phyloP scores from a whole-genome alignment of 306 rosid genomes.

The Cucurbita maxima region DNA sequence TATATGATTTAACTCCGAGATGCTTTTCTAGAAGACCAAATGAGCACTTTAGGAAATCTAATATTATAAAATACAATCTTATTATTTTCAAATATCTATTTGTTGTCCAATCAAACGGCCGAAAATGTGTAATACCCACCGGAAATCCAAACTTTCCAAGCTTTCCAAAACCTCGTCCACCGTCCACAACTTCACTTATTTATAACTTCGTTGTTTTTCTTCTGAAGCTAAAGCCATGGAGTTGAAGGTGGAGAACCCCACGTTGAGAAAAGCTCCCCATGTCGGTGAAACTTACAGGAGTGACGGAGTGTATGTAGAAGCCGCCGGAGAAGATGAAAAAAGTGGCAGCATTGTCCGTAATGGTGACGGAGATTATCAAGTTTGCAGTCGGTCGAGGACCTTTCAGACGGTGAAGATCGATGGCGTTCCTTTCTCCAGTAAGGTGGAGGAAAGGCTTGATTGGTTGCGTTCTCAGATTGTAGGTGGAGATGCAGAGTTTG shows the following conservation, averaged over 20 bases:
- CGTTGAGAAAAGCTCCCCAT: background rate
- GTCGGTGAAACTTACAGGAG: background rate
- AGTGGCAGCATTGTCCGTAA: background rate
- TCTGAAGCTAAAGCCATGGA: background rate
- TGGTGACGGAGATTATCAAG: background rate
- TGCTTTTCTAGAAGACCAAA: no score
- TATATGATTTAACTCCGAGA: no score
- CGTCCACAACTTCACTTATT: background rate
- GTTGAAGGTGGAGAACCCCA: conserved; percentile 1
- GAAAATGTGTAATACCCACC: background rate
- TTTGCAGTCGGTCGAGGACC: background rate
- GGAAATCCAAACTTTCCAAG: background rate
- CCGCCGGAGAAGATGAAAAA: background rate
- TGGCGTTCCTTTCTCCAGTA: background rate
- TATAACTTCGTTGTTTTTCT: background rate
- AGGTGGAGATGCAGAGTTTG: conserved; percentile 33
- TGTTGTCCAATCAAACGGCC: background rate
- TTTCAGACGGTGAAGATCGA: background rate
- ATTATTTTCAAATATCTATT: background rate
- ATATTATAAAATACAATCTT: no score
- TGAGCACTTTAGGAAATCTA: no score
- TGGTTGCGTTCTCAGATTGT: conserved; percentile 58
- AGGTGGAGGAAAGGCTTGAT: background rate
- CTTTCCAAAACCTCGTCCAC: background rate
- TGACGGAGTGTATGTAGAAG: background rate